Evolutionary conservation across 495 filamentous ascomycete species (phyloP), one percentile per base, ranked within the genome.

Genomic region (Penicillium nucicola): DNA sequence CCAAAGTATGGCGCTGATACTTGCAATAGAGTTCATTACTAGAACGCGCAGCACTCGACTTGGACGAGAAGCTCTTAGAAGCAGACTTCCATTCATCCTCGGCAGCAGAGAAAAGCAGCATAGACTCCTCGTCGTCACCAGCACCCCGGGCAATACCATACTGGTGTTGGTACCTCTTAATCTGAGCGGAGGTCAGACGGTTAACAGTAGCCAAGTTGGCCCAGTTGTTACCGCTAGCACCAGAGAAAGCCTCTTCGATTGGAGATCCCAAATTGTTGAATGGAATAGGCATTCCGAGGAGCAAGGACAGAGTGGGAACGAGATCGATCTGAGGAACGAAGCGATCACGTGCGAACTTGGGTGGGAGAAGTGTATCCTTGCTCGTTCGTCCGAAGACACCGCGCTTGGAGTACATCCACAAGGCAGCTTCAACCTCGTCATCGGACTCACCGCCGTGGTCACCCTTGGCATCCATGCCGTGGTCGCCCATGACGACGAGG

Each of bases 321-420:
- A 98, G 78, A 63, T 98, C 93, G 57, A 98, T 97, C 65, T 97
- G 95, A 39, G 87, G 86, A n/a, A 96, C 84, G 17, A 87, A 84
- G 12, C 91, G 82, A 32, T 84, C 83, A 54, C 88, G 89, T 11
- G 90, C 90, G 13, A 79, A 86, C 31, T 75, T 72, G 1, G 92
- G 90, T 13, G 90, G 90, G 4, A 71, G 71, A 23, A 68, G 51
- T 52, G 77, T 81, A 4, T 83, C 77, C 5, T 78, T 72, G 48
- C 79, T 78, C 1, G 81, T 88, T 30, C 88, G 82, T 13, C 93
- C 93, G 68, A 97, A 98, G 4, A 88, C 64, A 1, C 77, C 77
- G 43, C 80, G 84, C 60, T 88, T 92, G 4, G 95, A 96, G 63
- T 97, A 98, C 90, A 98, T 92, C 93, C 95, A 98, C 42, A 98